Conservation (phyloP, 495 filamentous ascomycete genomes). For the Xylaria palmicola region DNA sequence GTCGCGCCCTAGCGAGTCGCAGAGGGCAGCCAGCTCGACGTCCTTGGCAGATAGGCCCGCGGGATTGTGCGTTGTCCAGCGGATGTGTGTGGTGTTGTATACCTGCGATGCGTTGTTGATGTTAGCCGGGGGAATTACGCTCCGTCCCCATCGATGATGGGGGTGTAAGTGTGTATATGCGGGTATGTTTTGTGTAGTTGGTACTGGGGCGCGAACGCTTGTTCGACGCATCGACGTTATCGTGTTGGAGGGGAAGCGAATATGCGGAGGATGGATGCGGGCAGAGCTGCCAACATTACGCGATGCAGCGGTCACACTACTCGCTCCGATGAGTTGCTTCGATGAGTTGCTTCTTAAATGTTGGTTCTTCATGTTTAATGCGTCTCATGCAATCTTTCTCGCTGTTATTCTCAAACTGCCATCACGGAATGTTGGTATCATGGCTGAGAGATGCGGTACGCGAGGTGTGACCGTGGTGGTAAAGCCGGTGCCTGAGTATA, state of each 20-base stretch:
- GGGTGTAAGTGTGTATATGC: neutral
- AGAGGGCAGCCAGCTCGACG: conserved; percentile 61
- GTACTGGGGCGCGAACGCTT: no score
- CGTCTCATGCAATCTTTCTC: neutral
- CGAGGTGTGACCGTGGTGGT: neutral
- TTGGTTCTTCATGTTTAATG: neutral
- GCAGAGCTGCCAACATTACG: neutral
- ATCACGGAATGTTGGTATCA: neutral
- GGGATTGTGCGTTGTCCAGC: conserved; percentile 75
- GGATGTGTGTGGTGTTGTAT: conserved; percentile 60
- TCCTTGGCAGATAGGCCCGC: conserved; percentile 70
- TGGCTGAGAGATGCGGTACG: neutral
- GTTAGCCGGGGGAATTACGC: neutral
- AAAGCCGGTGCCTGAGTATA: neutral
- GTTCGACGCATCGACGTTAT: no score
- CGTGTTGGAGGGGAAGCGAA: neutral
- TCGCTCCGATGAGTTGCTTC: no score
- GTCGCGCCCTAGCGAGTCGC: conserved; percentile 57
- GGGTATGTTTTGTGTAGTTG: no score
- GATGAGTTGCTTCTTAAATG: no score
- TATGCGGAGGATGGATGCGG: neutral
- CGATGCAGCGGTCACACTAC: neutral
- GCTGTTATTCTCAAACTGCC: neutral
- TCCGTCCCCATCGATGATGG: no score
- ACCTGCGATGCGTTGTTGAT: conserved; percentile 36